Base-by-base conservation (phyloP, 257 asterid species). In the Catharanthus roseus region DNA sequence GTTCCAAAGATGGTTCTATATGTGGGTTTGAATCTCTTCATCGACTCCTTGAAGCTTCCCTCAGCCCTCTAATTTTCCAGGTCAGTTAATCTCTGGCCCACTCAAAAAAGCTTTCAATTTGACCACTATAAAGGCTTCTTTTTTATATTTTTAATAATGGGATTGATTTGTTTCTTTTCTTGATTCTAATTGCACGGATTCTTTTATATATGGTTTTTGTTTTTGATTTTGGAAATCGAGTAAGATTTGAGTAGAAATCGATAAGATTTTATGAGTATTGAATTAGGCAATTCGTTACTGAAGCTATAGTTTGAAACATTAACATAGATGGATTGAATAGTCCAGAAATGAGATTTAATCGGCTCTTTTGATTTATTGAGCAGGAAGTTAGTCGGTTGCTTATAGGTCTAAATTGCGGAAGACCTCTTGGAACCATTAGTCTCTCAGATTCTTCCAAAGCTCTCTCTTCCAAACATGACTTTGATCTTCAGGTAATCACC, bases 1-100 rank as follows among this genome's bases (percentile, higher is more conserved):
- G 47, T 64, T 61, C 70, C 1, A 81, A 75, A 34, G 92, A 87
- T 73, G 96, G 87, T 80, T 91, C 97, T 23, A 78, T 90, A 49
- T 81, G 90, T 68, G 97, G 99, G 10, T 91, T 86, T 85, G 92
- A 93, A 65, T 93, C 97, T 31, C 86, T 93, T 68, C 89, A 93
- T 81, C 90, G 72, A 21, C 95, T 93, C 75, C 95, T 91, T 67
- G 86, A 86, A 73, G 77, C 96, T 12, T 84, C 92, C 65, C 96
- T 91, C 74, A 75, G 79, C 64, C 93, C 97, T 58, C 91, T 82
- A 50, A 77, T 83, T 78, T 91, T 82, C 36, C 95, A 93, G 96
- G 98, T 89, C 60, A 53, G 42, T 12, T 70, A 39, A 18, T 29
- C 38, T 38, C 39, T 70, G 8, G 57, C 36, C 51, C 51, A 45